A percentile compares a stretch with the other conserved stretches of the same genome.
Evolutionary conservation across 2,329 filamentous ascomycete genomes (phyloP).

Genomic region (Dactylellina sp.): DNA sequence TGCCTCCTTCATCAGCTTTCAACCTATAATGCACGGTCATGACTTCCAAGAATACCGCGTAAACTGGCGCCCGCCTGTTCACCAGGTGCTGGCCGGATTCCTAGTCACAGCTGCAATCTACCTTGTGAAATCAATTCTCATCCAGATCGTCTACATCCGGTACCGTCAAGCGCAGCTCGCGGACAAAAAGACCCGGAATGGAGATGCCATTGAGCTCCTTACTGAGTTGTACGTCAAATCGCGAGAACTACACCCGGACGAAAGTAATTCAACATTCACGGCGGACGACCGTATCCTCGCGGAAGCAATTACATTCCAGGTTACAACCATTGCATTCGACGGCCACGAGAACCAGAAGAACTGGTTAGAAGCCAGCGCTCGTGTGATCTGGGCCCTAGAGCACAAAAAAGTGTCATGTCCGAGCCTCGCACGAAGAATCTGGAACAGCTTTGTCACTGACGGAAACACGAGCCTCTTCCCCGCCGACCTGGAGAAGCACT

Average conservation of each 20-base stretch:
- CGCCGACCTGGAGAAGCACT: slow-evolving; percentile 78
- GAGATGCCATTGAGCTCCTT: slow-evolving; percentile 83
- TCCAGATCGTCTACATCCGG: slow-evolving; percentile 84
- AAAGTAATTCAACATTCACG: not conserved
- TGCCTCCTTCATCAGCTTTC: slow-evolving; percentile 73
- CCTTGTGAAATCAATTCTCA: slow-evolving; percentile 78
- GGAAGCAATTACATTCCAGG: slow-evolving; percentile 21
- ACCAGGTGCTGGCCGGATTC: slow-evolving; percentile 72
- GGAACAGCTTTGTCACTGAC: slow-evolving; percentile 97
- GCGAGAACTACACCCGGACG: slow-evolving; percentile 2
- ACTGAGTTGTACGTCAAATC: slow-evolving; percentile 80
- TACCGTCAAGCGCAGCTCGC: slow-evolving; percentile 88
- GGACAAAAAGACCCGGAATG: slow-evolving; percentile 85
- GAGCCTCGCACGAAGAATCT: slow-evolving; percentile 82
- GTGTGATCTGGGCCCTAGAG: slow-evolving; percentile 27
- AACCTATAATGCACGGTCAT: slow-evolving; percentile 53
- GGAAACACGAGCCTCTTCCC: slow-evolving; percentile 76
- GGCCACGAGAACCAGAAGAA: not conserved
- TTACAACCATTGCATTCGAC: slow-evolving; percentile 1
- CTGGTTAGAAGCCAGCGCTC: slow-evolving; percentile 1
- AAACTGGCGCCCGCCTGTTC: slow-evolving; percentile 12
- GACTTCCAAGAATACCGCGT: not conserved
- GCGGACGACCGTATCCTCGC: slow-evolving; percentile 11
- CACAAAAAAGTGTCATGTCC: slow-evolving; percentile 66
- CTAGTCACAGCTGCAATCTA: slow-evolving; percentile 78